Conservation (phyloP, 2,329 filamentous ascomycete species). For the Chlorencoelia australis region DNA sequence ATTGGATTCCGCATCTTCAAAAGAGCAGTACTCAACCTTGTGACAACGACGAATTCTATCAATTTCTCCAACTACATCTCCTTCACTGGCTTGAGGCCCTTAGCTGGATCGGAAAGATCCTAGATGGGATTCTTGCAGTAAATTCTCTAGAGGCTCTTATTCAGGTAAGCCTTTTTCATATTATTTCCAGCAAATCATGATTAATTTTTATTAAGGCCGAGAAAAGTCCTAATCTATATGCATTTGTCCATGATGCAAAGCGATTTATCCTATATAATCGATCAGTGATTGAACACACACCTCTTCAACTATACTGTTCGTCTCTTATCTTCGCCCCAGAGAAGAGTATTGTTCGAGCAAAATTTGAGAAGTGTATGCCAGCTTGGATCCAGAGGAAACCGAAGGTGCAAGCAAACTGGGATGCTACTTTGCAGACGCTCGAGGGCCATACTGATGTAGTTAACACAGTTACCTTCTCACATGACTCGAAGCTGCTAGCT, state of each 20-base stretch:
- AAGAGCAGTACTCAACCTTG: neutral
- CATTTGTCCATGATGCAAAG: neutral
- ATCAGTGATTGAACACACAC: neutral
- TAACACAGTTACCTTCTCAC: neutral
- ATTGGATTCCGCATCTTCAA: slow-evolving; percentile 10
- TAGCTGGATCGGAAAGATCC: neutral
- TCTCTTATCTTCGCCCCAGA: slow-evolving; percentile 1
- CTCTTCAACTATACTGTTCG: slow-evolving; percentile 1
- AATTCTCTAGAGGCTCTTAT: neutral
- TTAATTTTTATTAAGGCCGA: neutral
- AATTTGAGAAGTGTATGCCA: neutral
- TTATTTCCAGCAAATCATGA: neutral
- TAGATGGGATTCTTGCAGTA: neutral
- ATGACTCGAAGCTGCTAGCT: neutral
- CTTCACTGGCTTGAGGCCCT: slow-evolving; percentile 29
- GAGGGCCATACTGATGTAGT: neutral
- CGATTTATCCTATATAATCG: neutral
- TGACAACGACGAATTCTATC: neutral
- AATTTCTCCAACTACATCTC: slow-evolving; percentile 26
- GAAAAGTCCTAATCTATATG: neutral
- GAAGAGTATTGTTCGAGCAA: neutral
- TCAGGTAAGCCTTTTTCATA: neutral
- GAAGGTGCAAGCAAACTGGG: neutral
- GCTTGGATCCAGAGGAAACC: neutral
- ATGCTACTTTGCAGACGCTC: neutral